A percentile compares a stretch with the other conserved stretches of the same genome.
Conservation (phyloP, 768 basidiomycete species). For the Cystobasidium onofrii region DNA sequence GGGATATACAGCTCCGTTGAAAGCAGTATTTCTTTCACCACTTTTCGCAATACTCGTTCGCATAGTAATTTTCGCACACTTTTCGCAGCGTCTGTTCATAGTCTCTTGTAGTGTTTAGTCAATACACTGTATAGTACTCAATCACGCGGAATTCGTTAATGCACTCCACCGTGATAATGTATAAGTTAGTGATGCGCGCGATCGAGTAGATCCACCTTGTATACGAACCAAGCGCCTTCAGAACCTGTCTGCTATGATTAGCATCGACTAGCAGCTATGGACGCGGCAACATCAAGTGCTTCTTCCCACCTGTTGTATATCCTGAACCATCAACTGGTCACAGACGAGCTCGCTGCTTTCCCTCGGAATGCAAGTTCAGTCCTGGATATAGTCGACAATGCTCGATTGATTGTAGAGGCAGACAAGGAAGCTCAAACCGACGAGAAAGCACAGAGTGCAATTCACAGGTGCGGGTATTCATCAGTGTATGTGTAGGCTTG, state of each 20-base stretch:
- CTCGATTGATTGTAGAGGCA: not conserved
- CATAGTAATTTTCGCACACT: not conserved
- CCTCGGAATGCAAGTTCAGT: not conserved
- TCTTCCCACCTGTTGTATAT: conserved; percentile 16
- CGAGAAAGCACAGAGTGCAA: conserved; percentile 19
- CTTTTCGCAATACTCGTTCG: not conserved
- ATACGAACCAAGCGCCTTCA: not conserved
- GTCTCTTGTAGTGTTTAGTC: not conserved
- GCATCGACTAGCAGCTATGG: not conserved
- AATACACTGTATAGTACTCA: no score
- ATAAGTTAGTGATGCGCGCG: no score
- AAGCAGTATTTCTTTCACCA: not conserved
- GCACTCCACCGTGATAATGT: no score
- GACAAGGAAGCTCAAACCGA: not conserved
- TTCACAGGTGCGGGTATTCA: conserved; percentile 17
- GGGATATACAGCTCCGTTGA: conserved; percentile 22
- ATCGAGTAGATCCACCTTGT: not conserved
- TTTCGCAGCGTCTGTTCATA: not conserved
- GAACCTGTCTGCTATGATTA: not conserved
- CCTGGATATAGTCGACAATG: conserved; percentile 13
- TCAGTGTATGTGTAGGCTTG: not conserved
- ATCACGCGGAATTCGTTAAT: no score
- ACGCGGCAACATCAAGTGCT: not conserved
- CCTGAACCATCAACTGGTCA: conserved; percentile 29
- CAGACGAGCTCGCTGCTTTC: conserved; percentile 26